phyloP scores from a whole-genome alignment of 129 eudicot genomes.

The Pseudognaphalium luteoalbum region DNA sequence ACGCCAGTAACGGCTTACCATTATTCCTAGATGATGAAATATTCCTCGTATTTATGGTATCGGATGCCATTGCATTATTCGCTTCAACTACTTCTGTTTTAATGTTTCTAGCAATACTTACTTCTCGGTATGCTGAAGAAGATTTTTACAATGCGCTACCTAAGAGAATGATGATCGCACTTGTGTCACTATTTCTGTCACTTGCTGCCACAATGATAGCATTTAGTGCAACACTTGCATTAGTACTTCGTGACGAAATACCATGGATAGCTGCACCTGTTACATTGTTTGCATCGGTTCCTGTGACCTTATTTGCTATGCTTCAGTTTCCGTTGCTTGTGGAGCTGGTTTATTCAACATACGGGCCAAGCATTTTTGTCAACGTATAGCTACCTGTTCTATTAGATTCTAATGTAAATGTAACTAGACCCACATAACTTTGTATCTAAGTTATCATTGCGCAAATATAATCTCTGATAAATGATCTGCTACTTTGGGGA shows the following conservation, averaged over 20 bases:
- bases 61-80: conserved; percentile 34
- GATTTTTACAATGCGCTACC: conserved; percentile 39
- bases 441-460: conserved; percentile 16
- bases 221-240: conserved; percentile 27
- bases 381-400: conserved; percentile 14
- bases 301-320: conserved; percentile 39
- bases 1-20: conserved; percentile 22
- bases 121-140: conserved; percentile 33
- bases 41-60: conserved; percentile 27
- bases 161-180: conserved; percentile 31
- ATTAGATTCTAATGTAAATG: conserved; percentile 16
- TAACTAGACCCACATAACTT: conserved; percentile 6
- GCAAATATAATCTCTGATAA: conserved; percentile 14
- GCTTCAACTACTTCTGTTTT: conserved; percentile 33
- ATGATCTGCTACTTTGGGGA: conserved; percentile 21
- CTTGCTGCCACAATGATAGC: conserved; percentile 35
- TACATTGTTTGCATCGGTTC: conserved; percentile 27
- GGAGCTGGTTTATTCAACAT: conserved; percentile 45
- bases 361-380: conserved; percentile 35
- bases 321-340: conserved; percentile 53
- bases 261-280: conserved; percentile 36
- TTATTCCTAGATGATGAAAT: conserved; percentile 4
- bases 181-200: conserved; percentile 34
- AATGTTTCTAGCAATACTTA: conserved; percentile 36
- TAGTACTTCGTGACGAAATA: conserved; percentile 17